Evolutionary conservation across 2,329 filamentous ascomycete species (phyloP).

Genomic region (Fusarium euwallaceae): DNA sequence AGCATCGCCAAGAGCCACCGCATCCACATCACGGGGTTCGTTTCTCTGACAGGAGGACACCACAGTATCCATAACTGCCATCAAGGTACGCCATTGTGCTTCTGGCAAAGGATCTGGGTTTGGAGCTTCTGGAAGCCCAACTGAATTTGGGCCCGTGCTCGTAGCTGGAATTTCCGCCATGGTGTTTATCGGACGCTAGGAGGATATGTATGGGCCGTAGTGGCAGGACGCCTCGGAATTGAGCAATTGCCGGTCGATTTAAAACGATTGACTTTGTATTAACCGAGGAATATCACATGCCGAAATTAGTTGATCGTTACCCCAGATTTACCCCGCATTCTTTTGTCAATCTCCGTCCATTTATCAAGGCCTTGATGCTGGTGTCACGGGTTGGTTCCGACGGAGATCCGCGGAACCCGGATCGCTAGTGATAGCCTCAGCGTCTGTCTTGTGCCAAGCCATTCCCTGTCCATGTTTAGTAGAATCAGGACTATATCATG

Average conservation of each 20-base stretch:
- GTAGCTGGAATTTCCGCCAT: not conserved
- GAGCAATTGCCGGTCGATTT: not conserved
- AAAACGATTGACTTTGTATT: not conserved
- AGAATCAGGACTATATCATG: not conserved
- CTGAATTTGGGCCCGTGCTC: not conserved
- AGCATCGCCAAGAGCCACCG: too few relatives aligned
- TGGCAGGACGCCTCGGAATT: not conserved
- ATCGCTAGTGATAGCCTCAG: not conserved
- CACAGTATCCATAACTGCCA: not conserved
- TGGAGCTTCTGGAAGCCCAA: not conserved
- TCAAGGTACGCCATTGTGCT: not conserved
- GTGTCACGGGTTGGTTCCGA: not conserved
- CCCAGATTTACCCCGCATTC: not conserved
- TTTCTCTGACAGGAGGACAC: not conserved
- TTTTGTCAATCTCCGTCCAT: not conserved
- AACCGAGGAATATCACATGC: not conserved
- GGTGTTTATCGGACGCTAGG: not conserved
- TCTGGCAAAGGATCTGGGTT: not conserved
- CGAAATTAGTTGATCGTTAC: not conserved
- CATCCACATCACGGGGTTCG: not conserved
- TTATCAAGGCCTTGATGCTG: not conserved
- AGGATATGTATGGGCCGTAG: not conserved
- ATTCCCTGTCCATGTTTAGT: not conserved
- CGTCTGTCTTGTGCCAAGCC: not conserved
- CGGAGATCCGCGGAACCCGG: not conserved